Evolutionary conservation across 2,329 filamentous ascomycete species (phyloP).

Genomic region (Penicillium freii): DNA sequence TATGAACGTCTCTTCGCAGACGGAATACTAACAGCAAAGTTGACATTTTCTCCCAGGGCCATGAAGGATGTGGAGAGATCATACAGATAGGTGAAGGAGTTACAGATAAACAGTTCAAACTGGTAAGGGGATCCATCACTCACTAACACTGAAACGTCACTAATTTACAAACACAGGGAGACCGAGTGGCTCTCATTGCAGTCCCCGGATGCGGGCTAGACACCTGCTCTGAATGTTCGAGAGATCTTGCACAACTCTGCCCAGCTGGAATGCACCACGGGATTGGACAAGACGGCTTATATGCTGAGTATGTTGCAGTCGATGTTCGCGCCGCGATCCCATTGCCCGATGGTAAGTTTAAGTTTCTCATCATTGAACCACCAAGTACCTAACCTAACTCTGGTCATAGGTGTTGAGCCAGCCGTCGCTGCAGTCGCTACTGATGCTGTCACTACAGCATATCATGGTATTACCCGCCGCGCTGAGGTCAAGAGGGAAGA

Average conservation of each 20-base stretch:
- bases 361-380: no score
- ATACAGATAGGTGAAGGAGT: background rate
- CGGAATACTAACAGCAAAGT: background rate
- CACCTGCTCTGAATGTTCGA: slow-evolving; percentile 41
- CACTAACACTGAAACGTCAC: background rate
- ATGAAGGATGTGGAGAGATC: background rate
- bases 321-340: no score
- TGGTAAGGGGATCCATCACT: background rate
- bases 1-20: background rate
- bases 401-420: no score
- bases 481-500: no score
- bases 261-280: no score
- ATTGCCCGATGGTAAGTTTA: no score
- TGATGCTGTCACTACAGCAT: no score
- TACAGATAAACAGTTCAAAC: background rate
- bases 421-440: no score
- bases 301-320: no score
- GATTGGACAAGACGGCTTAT: no score
- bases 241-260: slow-evolving; percentile 27
- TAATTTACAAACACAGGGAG: background rate
- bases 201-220: slow-evolving; percentile 25
- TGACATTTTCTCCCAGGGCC: background rate
- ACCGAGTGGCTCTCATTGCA: background rate
- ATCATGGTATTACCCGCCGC: no score
- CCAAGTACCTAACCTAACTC: no score